Conservation (phyloP, 345 rosid genomes). For the Eucalyptus pumila region DNA sequence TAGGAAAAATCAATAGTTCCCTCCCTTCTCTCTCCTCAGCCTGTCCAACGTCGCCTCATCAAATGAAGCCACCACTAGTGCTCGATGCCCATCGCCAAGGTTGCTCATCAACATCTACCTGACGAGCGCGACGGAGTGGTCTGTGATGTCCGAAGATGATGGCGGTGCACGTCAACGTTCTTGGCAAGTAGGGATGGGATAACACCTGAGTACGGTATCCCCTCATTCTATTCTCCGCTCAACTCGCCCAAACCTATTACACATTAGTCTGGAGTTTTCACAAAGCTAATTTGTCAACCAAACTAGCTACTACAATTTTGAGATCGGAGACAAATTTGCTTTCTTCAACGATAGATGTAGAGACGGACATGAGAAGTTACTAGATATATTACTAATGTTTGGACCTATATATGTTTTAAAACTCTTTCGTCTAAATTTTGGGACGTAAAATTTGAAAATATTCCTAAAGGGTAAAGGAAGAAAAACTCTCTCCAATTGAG, state of each 20-base stretch:
- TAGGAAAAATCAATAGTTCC: neutral
- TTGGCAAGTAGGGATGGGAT: neutral
- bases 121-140: neutral
- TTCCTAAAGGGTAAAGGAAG: too few relatives aligned
- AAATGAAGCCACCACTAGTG: too few relatives aligned
- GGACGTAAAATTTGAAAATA: too few relatives aligned
- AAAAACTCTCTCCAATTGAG: too few relatives aligned
- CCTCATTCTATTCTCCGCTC: neutral
- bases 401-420: accelerated
- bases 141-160: neutral
- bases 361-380: neutral
- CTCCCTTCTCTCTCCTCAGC: neutral
- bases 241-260: neutral
- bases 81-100: neutral
- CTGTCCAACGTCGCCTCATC: too few relatives aligned
- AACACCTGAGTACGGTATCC: too few relatives aligned
- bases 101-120: neutral
- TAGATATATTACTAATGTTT: neutral
- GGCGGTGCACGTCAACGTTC: neutral
- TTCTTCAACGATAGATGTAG: neutral
- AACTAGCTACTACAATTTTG: neutral
- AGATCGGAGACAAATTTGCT: neutral
- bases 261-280: neutral
- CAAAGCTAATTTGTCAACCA: neutral
- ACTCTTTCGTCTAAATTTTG: accelerated